Base-by-base conservation (phyloP, 1,139 yeast genomes). In the Magnusiomyces tetraspermus region DNA sequence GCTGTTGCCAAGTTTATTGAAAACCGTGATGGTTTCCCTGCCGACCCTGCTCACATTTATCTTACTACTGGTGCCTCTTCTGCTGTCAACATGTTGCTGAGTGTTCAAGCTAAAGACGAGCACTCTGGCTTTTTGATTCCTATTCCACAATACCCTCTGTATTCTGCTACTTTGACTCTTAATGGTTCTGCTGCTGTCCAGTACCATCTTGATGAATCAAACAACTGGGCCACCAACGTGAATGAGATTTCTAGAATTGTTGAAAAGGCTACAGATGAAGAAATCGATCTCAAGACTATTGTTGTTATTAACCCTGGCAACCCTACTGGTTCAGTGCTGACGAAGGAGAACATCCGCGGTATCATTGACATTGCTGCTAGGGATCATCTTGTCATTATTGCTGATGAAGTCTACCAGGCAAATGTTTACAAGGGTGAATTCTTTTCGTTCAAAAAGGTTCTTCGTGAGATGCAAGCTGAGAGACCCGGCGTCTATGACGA, bases 321-420 rank as follows among this genome's bases (percentile, higher is more conserved):
- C 70, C 99, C 98, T 56, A 92, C 98, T 0, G 98, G 98, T 40
- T 79, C 96, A 2, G 80, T 89, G 51, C 75, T 92, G 55, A 68
- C 78, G 3, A 76, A 75, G 51, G 77, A 77, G 10, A 82, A 83
- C 59, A 88, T 92, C 61, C 78, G 74, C 46, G 83, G 82, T 46
- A 77, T 94, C 56, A 74, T 92, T 53, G 76, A 77, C 49, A 76
- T 90, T 55, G 95, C 96, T 46, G 94, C 96, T 28, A 82, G 83
- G 64, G 72, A 87, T 63, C 90, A 95, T 46, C 69, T 92, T 26
- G 92, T 88, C 2, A 76, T 94, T 49, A 85, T 92, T 61, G 97
- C 98, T n/a, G 98, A 94, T 72, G 98, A 92, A 71, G 98, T 92
- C 36, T 92, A 92, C 72, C 98, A 92, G 70, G 94, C 86, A 63